Evolutionary conservation across 495 filamentous ascomycete genomes (phyloP).

Genomic region (Cercophora sp.): DNA sequence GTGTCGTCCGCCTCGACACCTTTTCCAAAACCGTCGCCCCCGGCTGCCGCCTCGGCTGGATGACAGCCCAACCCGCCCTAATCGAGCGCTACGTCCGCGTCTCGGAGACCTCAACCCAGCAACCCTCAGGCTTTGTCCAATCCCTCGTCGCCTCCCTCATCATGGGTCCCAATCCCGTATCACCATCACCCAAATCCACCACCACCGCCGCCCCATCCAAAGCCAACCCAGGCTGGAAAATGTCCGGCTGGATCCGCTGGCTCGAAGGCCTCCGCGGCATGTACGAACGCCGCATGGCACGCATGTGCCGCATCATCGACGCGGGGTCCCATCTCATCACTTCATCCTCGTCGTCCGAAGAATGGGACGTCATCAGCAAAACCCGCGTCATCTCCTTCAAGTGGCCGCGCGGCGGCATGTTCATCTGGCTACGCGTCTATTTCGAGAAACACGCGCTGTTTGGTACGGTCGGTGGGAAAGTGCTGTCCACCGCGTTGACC

Average conservation of each 20-base stretch:
- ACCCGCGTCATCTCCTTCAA: conserved; percentile 66
- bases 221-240: conserved; percentile 60
- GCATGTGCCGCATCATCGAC: conserved; percentile 68
- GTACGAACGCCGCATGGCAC: conserved; percentile 78
- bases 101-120: conserved; percentile 68
- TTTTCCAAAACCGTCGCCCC: conserved; percentile 83
- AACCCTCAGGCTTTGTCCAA: conserved; percentile 87
- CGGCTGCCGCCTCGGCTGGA: conserved; percentile 77
- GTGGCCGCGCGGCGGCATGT: conserved; percentile 90
- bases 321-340: conserved; percentile 56
- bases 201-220: conserved; percentile 24
- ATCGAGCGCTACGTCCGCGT: conserved; percentile 68
- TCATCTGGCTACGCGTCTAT: conserved; percentile 72
- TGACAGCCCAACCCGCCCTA: conserved; percentile 73
- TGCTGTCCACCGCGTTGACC: conserved; percentile 64
- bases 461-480: conserved; percentile 32
- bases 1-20: conserved; percentile 78
- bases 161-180: conserved; percentile 61
- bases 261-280: conserved; percentile 72
- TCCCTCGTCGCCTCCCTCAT: conserved; percentile 72
- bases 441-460: conserved; percentile 70
- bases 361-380: conserved; percentile 69
- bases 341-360: conserved; percentile 26
- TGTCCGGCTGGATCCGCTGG: conserved; percentile 86
- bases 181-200: too few relatives aligned